Evolutionary conservation across 179 eudicot genomes (phyloP), one percentile per base, ranked within the genome.

Genomic region (Corrigiola litoralis): DNA sequence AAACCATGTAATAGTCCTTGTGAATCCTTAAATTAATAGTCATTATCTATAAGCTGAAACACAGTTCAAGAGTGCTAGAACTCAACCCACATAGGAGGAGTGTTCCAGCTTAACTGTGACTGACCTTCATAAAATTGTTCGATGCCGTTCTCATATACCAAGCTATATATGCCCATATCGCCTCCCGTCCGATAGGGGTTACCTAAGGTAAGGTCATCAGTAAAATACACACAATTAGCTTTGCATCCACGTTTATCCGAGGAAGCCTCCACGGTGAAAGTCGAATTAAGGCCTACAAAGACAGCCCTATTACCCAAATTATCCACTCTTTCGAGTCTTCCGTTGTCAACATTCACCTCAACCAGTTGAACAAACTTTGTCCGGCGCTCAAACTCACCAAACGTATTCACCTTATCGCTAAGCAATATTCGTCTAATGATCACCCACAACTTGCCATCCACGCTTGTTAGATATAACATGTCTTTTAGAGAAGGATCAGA

Each of bases 11-110:
- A n/a, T n/a, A n/a, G n/a, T n/a, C n/a, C n/a, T n/a, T n/a, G n/a
- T n/a, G n/a, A n/a, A n/a, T n/a, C n/a, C n/a, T n/a, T n/a, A n/a
- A n/a, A n/a, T n/a, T n/a, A n/a, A n/a, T n/a, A n/a, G n/a, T n/a
- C n/a, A n/a, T n/a, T n/a, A n/a, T n/a, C n/a, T n/a, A n/a, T n/a
- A n/a, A n/a, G n/a, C n/a, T n/a, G n/a, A n/a, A n/a, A n/a, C n/a
- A n/a, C n/a, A n/a, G n/a, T 48, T 23, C 10, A 48, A 48, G 1
- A 9, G 23, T 21, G 53, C 18, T 25, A 27, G 53, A 54, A 38
- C 40, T 58, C 48, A 6, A 58, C 49, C 63, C 63, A 58, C n/a
- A 58, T 7, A 14, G 63, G 63, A 0, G 63, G 48, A n/a, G 34
- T 58, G 28, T 4, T 13, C 1, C 0, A 24, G 24, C 34, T 13